These are phyloP conservation scores for Nymphaea colorata DNA, from an alignment of 164 flowering plant species.

Conservation along the genomic window DNA sequence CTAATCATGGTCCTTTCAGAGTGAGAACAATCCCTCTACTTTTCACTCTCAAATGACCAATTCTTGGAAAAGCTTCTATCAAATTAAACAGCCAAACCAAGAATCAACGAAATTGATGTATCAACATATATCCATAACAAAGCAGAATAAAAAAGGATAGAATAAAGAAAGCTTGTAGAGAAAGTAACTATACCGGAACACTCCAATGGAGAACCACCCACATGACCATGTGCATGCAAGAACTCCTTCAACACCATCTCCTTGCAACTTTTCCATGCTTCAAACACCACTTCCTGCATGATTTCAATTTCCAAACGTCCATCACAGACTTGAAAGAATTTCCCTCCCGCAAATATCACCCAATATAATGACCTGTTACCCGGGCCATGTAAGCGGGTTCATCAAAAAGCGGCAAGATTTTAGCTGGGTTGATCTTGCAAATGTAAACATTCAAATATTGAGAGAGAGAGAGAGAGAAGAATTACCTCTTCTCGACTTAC, in stretches of 20 bases:
- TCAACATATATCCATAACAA: neutral
- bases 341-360: neutral
- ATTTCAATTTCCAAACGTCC: neutral
- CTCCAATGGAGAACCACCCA: conserved; percentile 59
- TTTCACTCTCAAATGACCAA: conserved; percentile 79
- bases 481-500: too few relatives aligned
- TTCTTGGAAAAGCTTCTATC: conserved; percentile 75
- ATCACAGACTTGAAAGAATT: neutral
- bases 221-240: conserved; percentile 61
- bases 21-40: conserved; percentile 79
- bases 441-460: too few relatives aligned
- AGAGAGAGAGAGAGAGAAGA: too few relatives aligned
- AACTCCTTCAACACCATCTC: conserved; percentile 33
- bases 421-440: conserved; percentile 18
- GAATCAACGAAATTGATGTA: neutral
- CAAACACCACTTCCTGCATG: conserved; percentile 15
- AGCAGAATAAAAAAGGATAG: too few relatives aligned
- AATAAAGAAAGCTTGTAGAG: too few relatives aligned
- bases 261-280: conserved; percentile 14
- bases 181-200: conserved; percentile 43
- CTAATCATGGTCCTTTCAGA: conserved; percentile 82
- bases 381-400: conserved; percentile 53
- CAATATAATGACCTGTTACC: conserved; percentile 13
- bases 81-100: neutral
- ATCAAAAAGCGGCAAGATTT: conserved; percentile 38